Base-by-base conservation (phyloP, 1,284 basidiomycete genomes). In the Leccinum solheimii region DNA sequence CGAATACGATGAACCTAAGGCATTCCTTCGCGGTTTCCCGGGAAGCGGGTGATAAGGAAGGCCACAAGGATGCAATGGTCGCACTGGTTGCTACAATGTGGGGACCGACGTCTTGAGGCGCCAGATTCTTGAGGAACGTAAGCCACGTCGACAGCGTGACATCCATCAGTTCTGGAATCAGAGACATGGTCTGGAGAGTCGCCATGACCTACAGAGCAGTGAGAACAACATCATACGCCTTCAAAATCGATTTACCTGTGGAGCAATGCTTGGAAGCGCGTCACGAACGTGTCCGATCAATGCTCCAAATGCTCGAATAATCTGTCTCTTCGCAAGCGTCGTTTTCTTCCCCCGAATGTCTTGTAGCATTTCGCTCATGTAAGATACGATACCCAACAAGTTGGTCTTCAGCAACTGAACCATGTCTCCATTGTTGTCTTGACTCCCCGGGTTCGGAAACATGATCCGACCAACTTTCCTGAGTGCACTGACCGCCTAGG, bases 21-120 rank as follows among this genome's bases (percentile, higher is more conserved):
- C 88, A 90, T 45, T 80, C 72, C 49, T 76, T 81, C 0, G 91
- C 93, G 1, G 83, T 74, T 1, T 77, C 73, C 16, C 83, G 85
- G 55, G 88, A 85, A 5, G 75, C 70, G 0, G 75, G 60, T 13
- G 85, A 83, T 60, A 98, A 86, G 1, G 76, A 78, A 3, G 82
- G 71, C 97, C 97, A 99, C 1, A 84, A 82, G 1, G 87, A 82
- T 6, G 96, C 84, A 52, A 98, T 82, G 1, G 92, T 88, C 1
- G 97, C 96, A 32, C 90, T 93, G 0, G 94, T 97, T 5, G 92
- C 86, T 3, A 95, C 95, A 50, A 97, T 83, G 71, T 95, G 89
- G 1, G 93, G 87, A 1, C 92, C 91, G 27, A 97, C 81, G 63
- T 98, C 95, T 40, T 77, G 76, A 27, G 86, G 83, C 5, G 82